phyloP scores from a whole-genome alignment of 768 basidiomycete species.

The Rhodotorula toruloides region DNA sequence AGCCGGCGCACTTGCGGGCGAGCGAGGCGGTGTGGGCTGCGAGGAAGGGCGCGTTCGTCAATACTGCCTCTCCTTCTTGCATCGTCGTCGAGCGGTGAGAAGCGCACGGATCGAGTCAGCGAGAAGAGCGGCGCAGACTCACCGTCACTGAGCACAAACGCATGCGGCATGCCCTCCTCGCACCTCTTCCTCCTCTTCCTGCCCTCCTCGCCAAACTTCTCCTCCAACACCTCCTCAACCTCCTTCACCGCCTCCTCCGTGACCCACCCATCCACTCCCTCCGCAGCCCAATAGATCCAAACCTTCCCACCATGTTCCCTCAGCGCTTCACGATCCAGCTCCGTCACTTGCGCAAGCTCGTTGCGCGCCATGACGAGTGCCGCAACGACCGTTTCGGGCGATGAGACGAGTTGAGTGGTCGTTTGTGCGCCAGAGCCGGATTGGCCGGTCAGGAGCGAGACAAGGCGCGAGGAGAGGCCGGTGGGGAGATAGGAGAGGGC shows the following conservation, averaged over 20 bases:
- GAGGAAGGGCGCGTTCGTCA: neutral
- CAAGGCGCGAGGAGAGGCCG: constrained; percentile 5
- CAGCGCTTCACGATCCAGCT: constrained; percentile 14
- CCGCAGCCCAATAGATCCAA: constrained; percentile 31
- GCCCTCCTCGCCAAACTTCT: neutral
- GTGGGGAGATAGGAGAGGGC: constrained; percentile 27
- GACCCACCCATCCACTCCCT: constrained; percentile 33
- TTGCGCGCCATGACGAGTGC: constrained; percentile 25
- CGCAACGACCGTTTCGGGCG: constrained; percentile 25
- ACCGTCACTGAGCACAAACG: constrained; percentile 31
- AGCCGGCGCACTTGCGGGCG: constrained; percentile 23
- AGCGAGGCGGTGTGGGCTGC: constrained; percentile 26
- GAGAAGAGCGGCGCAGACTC: neutral
- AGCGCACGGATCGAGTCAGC: neutral
- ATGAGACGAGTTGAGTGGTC: constrained; percentile 12
- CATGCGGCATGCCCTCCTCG: constrained; percentile 32
- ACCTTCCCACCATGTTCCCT: neutral
- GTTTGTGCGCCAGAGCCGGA: neutral
- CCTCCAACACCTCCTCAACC: constrained; percentile 20
- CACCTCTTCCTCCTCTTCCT: constrained; percentile 20
- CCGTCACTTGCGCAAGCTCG: constrained; percentile 22
- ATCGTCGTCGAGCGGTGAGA: neutral
- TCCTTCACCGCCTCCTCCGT: constrained; percentile 13
- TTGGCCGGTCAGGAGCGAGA: constrained; percentile 19
- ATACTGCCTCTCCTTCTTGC: neutral